Percentiles rank a stretch among this genome's conserved stretches.
Conservation (phyloP, 345 rosid genomes). For the Gossypium ekmanianum region DNA sequence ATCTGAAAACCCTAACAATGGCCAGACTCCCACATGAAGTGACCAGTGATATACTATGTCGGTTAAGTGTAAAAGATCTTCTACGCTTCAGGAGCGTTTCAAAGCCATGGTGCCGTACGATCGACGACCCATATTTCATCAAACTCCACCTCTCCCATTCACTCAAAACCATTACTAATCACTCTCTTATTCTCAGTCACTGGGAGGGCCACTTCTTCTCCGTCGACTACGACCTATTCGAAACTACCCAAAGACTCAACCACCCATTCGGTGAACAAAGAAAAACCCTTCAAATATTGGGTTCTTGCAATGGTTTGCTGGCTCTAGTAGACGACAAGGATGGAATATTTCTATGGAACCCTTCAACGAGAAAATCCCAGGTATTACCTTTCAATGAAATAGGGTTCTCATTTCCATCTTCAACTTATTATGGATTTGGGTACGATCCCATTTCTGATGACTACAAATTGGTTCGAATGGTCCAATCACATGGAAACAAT, state of each 20-base stretch:
- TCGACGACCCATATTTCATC: constrained; percentile 27
- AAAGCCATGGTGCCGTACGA: constrained; percentile 19
- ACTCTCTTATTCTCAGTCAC: constrained; percentile 19
- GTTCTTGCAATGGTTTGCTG: constrained; percentile 41
- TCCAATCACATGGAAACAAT: constrained; percentile 20
- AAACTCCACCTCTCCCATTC: constrained; percentile 10
- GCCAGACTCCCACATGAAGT: not conserved
- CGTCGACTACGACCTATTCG: constrained; percentile 24
- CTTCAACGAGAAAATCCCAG: constrained; percentile 27
- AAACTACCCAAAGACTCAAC: not conserved
- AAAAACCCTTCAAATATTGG: constrained; percentile 31
- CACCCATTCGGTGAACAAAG: constrained; percentile 28
- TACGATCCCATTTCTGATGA: constrained; percentile 30
- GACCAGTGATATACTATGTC: constrained; percentile 13
- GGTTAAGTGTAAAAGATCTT: constrained; percentile 26
- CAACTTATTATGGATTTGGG: constrained; percentile 37
- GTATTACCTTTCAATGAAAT: not conserved
- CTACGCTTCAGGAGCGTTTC: constrained; percentile 37
- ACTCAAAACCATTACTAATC: not conserved
- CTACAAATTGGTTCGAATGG: constrained; percentile 32
- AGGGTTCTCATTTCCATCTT: not conserved
- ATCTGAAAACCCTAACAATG: not conserved
- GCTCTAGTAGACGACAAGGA: constrained; percentile 34
- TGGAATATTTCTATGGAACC: constrained; percentile 33
- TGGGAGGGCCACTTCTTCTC: constrained; percentile 15